Evolutionary conservation across 2,329 filamentous ascomycete genomes (phyloP).

Genomic region (Capronia epimyces): DNA sequence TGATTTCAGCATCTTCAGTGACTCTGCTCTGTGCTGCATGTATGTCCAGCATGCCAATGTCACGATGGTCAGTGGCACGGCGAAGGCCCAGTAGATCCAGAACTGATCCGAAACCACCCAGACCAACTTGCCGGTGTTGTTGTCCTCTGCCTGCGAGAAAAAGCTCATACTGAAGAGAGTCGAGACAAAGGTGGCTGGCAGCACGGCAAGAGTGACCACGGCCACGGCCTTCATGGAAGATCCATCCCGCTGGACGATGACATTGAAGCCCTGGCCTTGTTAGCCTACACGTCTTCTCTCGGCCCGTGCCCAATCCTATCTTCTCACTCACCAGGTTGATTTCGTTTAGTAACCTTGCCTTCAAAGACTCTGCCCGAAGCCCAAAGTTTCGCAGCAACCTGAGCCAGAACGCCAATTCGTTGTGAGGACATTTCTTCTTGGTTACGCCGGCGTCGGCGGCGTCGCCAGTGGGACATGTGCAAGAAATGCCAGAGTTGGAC

Average conservation of each 20-base stretch:
- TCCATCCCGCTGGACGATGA: conserved; percentile 33
- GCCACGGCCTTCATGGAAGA: conserved; percentile 36
- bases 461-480: not conserved
- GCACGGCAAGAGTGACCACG: conserved; percentile 34
- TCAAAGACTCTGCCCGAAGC: conserved; percentile 30
- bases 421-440: conserved; percentile 16
- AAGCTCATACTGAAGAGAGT: conserved; percentile 37
- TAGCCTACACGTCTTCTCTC: no score
- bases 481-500: conserved; percentile 16
- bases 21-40: conserved; percentile 7
- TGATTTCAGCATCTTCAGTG: not conserved
- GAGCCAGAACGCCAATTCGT: conserved; percentile 24
- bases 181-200: conserved; percentile 38
- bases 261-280: conserved; percentile 32
- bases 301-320: no score
- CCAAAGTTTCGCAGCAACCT: conserved; percentile 31
- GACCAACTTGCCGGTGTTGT: conserved; percentile 17
- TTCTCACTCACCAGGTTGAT: conserved; percentile 32
- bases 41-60: conserved; percentile 30
- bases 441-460: not conserved
- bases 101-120: conserved; percentile 31
- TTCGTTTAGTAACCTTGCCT: conserved; percentile 34
- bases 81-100: conserved; percentile 34
- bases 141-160: conserved; percentile 29
- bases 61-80: conserved; percentile 30